These are phyloP conservation scores for Melaleuca alternifolia DNA, from an alignment of 345 rosid genomes.

Conservation along the genomic window DNA sequence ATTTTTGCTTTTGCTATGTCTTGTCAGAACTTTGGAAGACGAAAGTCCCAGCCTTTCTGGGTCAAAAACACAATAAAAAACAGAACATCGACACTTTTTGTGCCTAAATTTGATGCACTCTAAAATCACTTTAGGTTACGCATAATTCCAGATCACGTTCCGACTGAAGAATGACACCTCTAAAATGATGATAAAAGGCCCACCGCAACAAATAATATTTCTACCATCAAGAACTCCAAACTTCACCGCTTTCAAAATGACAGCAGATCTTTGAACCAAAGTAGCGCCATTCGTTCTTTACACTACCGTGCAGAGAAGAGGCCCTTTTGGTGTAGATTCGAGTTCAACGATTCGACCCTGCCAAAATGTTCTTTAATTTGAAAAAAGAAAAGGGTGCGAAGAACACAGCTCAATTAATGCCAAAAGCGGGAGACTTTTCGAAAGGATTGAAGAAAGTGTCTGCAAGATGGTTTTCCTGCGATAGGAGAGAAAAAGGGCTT, in stretches of 20 bases:
- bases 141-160: background rate
- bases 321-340: background rate
- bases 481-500: background rate
- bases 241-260: background rate
- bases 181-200: background rate
- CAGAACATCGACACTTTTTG: background rate
- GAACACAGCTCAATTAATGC: background rate
- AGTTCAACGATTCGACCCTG: background rate
- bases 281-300: background rate
- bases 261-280: background rate
- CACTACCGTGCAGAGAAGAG: background rate
- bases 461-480: background rate
- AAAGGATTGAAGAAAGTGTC: background rate
- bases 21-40: slow-evolving; percentile 4
- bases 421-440: background rate
- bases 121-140: background rate
- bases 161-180: background rate
- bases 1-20: background rate
- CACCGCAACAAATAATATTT: background rate
- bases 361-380: background rate
- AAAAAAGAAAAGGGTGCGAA: background rate
- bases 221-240: background rate
- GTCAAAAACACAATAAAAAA: background rate
- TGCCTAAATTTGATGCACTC: background rate
- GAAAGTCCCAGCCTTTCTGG: background rate